phyloP scores from a whole-genome alignment of 2,329 filamentous ascomycete species.

The Plectosphaerella cucumerina region DNA sequence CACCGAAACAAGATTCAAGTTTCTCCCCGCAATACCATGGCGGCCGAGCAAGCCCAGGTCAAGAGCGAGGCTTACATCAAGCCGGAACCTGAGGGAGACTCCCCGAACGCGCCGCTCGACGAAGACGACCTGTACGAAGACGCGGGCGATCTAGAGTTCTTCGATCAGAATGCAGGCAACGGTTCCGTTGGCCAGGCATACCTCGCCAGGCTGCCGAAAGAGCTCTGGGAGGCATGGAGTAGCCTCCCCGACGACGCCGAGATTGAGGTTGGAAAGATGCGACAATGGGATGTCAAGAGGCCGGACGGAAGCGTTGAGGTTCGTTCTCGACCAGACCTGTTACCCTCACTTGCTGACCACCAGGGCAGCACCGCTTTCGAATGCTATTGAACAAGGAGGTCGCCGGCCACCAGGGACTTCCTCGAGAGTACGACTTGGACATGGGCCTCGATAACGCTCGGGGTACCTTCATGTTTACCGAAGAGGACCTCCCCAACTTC shows the following conservation, averaged over 20 bases:
- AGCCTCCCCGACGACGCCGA: constrained; percentile 75
- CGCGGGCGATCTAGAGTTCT: constrained; percentile 55
- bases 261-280: constrained; percentile 74
- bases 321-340: background rate
- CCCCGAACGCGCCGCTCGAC: constrained; percentile 28
- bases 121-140: constrained; percentile 68
- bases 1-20: background rate
- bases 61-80: constrained; percentile 36
- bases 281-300: constrained; percentile 52
- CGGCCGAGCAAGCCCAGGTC: constrained; percentile 13
- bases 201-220: constrained; percentile 73
- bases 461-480: constrained; percentile 89
- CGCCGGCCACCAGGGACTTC: constrained; percentile 67
- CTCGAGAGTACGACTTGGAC: constrained; percentile 82
- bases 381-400: constrained; percentile 66
- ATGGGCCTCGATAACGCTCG: constrained; percentile 40
- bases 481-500: constrained; percentile 72
- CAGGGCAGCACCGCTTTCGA: constrained; percentile 40
- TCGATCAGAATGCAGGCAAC: constrained; percentile 31
- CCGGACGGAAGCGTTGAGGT: constrained; percentile 42
- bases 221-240: constrained; percentile 76
- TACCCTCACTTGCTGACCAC: background rate
- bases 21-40: constrained; percentile 5
- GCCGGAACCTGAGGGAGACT: constrained; percentile 39
- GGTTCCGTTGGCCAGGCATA: constrained; percentile 37